Evolutionary conservation across 495 filamentous ascomycete genomes (phyloP).

Genomic region (Neurospora sp.): DNA sequence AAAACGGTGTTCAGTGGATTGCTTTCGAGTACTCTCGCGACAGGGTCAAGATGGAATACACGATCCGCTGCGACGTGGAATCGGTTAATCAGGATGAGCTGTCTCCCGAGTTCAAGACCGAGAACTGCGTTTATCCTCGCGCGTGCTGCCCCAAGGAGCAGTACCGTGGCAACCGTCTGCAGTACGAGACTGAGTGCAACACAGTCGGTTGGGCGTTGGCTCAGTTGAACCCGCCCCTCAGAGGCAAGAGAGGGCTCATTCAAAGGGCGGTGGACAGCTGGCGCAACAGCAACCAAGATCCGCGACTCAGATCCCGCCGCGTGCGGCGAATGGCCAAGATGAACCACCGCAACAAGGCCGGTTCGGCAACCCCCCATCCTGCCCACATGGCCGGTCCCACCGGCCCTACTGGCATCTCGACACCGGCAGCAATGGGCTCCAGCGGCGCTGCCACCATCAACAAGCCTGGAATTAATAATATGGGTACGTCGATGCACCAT

Average conservation of each 20-base stretch:
- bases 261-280: constrained; percentile 97
- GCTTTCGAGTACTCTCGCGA: constrained; percentile 97
- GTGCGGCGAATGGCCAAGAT: constrained; percentile 95
- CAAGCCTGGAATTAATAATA: constrained; percentile 49
- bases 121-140: constrained; percentile 95
- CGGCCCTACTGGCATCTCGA: constrained; percentile 44
- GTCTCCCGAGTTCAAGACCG: constrained; percentile 80
- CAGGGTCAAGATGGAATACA: constrained; percentile 98
- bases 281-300: constrained; percentile 97
- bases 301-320: constrained; percentile 75
- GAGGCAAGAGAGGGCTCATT: constrained; percentile 90
- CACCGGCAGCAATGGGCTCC: constrained; percentile 37
- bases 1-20: constrained; percentile 98
- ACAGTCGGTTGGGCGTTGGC: constrained; percentile 95
- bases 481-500: constrained; percentile 46
- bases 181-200: constrained; percentile 98
- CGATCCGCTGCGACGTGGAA: constrained; percentile 95
- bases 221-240: constrained; percentile 77
- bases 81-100: constrained; percentile 86
- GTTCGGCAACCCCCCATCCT: constrained; percentile 32
- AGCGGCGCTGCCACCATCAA: constrained; percentile 37
- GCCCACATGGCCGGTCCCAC: constrained; percentile 41
- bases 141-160: constrained; percentile 93
- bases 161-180: constrained; percentile 86
- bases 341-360: constrained; percentile 62